Evolutionary conservation across 306 rosid genomes (phyloP).

Genomic region (Lagenaria siceraria): DNA sequence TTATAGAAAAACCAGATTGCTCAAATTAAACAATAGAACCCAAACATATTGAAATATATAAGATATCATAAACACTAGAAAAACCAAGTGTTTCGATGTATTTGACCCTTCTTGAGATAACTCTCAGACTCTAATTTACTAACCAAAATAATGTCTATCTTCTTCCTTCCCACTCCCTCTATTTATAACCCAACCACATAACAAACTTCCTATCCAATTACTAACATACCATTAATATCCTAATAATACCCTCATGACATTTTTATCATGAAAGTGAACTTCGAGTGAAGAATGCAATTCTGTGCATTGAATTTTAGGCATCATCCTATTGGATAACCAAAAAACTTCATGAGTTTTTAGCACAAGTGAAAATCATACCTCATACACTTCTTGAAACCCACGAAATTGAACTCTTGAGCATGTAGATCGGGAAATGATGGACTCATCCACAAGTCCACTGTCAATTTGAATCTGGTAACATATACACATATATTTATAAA

Average conservation of each 20-base stretch:
- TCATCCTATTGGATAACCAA: background rate
- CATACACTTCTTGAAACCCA: conserved; percentile 72
- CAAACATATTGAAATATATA: background rate
- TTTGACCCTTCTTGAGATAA: too few species aligned
- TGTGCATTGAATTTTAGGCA: background rate
- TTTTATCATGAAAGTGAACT: background rate
- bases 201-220: background rate
- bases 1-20: background rate
- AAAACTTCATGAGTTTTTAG: background rate
- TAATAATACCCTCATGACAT: too few species aligned
- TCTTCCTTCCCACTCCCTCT: background rate
- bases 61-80: too few species aligned
- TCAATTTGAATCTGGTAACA: conserved; percentile 61
- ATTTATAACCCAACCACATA: too few species aligned
- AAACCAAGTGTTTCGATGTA: too few species aligned
- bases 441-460: conserved; percentile 46
- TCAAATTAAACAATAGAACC: background rate
- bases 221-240: background rate
- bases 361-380: conserved; percentile 33
- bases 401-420: conserved; percentile 59
- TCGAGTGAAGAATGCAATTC: background rate
- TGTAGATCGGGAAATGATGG: conserved; percentile 58
- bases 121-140: too few species aligned
- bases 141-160: too few species aligned
- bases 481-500: background rate